A percentile compares a stretch with the other conserved stretches of the same genome.
Evolutionary conservation across 805 yeast genomes (phyloP).

Genomic region (Kregervanrija pseudodelftensis): DNA sequence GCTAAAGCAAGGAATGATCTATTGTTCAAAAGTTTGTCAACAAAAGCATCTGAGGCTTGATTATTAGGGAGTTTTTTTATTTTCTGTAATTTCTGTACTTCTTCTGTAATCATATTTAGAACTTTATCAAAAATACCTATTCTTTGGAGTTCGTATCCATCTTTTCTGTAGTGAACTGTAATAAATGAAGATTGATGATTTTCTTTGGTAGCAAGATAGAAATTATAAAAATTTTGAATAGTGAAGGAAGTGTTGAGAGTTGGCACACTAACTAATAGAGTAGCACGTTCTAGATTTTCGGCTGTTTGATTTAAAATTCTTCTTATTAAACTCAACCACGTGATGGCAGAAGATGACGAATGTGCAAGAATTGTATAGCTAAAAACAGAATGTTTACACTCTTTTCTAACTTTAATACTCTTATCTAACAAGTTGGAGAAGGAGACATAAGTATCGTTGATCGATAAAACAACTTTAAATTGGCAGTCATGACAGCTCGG

Average conservation of each 20-base stretch:
- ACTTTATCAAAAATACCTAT: constrained; percentile 31
- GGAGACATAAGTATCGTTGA: constrained; percentile 30
- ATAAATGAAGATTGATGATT: not conserved
- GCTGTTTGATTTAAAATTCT: constrained; percentile 32
- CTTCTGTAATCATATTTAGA: constrained; percentile 29
- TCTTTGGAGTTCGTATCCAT: constrained; percentile 23
- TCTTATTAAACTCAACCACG: constrained; percentile 58
- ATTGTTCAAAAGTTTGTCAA: constrained; percentile 17
- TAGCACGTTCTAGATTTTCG: not conserved
- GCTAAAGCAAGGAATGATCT: constrained; percentile 32
- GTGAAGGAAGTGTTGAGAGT: constrained; percentile 37
- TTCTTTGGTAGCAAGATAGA: not conserved
- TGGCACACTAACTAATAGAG: constrained; percentile 35
- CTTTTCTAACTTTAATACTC: constrained; percentile 45
- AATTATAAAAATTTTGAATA: not conserved
- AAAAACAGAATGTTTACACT: constrained; percentile 5
- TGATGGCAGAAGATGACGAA: constrained; percentile 44
- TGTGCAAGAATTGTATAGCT: constrained; percentile 49
- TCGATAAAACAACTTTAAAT: constrained; percentile 11
- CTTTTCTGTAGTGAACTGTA: constrained; percentile 1
- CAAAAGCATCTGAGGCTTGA: constrained; percentile 9
- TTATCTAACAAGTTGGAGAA: constrained; percentile 67
- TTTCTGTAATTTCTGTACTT: constrained; percentile 18
- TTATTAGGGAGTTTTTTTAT: constrained; percentile 2
- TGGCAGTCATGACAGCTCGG: constrained; percentile 10